phyloP scores from a whole-genome alignment of 2,329 filamentous ascomycete species.

The Madurella fahalii region DNA sequence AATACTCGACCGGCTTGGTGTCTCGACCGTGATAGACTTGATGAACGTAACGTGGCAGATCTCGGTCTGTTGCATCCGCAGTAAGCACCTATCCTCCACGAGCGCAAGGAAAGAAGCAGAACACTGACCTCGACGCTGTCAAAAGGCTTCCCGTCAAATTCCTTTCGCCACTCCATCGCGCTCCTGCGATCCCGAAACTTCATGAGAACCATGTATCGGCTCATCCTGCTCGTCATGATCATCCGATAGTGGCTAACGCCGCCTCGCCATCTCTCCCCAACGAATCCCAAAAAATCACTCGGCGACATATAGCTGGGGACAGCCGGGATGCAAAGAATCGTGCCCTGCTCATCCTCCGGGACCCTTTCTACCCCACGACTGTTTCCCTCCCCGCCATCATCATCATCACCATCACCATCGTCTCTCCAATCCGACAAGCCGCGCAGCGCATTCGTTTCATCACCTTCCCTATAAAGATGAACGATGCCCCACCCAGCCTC shows the following conservation, averaged over 20 bases:
- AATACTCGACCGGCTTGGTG: constrained; percentile 48
- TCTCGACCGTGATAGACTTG: constrained; percentile 82
- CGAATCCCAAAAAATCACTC: constrained; percentile 84
- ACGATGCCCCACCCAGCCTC: constrained; percentile 90
- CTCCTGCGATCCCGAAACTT: constrained; percentile 76
- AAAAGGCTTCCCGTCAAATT: constrained; percentile 91
- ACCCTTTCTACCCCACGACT: constrained; percentile 22
- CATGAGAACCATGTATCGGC: constrained; percentile 92
- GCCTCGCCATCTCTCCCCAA: constrained; percentile 81
- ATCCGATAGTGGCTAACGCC: constrained; percentile 92
- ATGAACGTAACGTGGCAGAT: constrained; percentile 94
- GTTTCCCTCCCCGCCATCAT: constrained; percentile 23
- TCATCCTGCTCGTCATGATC: constrained; percentile 83
- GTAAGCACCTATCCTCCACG: background rate
- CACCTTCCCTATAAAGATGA: constrained; percentile 83
- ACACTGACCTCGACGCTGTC: constrained; percentile 75
- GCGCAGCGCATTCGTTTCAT: constrained; percentile 50
- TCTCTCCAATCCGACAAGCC: background rate
- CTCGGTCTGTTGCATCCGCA: constrained; percentile 60
- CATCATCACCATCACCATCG: background rate
- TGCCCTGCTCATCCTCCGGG: constrained; percentile 43
- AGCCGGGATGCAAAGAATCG: constrained; percentile 86
- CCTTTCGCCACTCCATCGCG: constrained; percentile 74
- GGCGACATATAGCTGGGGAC: constrained; percentile 93
- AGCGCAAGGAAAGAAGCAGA: background rate